These are phyloP conservation scores for Aspergillus ibericus DNA, from an alignment of 2,329 filamentous ascomycete genomes.

Conservation along the genomic window DNA sequence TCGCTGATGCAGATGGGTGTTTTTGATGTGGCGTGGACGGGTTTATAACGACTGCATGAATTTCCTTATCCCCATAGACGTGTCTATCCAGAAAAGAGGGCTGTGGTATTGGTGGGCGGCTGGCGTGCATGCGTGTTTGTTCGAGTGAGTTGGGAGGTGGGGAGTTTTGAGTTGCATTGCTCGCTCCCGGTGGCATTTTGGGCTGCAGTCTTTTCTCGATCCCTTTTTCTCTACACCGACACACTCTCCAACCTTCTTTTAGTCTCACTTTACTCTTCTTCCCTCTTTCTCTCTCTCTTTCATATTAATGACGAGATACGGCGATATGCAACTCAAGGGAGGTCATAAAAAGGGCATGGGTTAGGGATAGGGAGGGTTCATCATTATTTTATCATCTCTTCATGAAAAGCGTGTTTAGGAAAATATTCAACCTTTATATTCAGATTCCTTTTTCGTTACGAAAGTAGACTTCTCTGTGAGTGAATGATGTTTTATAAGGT, in stretches of 20 bases:
- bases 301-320: neutral
- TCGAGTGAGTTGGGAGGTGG: neutral
- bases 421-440: neutral
- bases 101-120: neutral
- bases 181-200: neutral
- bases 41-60: conserved; percentile 29
- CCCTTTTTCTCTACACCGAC: neutral
- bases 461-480: too few relatives aligned
- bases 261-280: neutral
- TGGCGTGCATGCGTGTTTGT: conserved; percentile 18
- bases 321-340: neutral
- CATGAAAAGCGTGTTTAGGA: neutral
- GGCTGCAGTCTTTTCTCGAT: neutral
- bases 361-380: neutral
- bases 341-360: neutral
- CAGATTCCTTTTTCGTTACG: neutral
- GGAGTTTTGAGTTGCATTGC: neutral
- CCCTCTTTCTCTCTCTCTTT: neutral
- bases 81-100: conserved; percentile 15
- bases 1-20: conserved; percentile 19
- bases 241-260: neutral
- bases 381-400: neutral
- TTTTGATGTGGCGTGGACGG: conserved; percentile 20
- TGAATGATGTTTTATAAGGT: too few relatives aligned
- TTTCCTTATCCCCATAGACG: conserved; percentile 24